These are phyloP conservation scores for Neofusicoccum parvum DNA, from an alignment of 2,329 filamentous ascomycete species.

Conservation along the genomic window DNA sequence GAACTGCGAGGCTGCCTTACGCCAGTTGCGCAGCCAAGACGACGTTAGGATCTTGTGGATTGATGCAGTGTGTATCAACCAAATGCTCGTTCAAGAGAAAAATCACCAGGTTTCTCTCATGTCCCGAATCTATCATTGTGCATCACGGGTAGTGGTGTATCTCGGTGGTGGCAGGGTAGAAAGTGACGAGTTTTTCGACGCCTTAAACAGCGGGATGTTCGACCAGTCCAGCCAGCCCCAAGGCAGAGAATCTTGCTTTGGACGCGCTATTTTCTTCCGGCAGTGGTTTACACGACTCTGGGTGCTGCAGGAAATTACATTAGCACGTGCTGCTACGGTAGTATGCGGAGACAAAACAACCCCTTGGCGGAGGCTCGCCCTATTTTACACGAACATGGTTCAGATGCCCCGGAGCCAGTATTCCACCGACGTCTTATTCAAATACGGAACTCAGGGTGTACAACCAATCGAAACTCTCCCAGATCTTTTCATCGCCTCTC, in stretches of 20 bases:
- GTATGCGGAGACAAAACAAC: neutral
- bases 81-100: neutral
- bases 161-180: neutral
- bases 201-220: neutral
- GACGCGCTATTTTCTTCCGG: neutral
- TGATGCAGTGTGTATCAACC: neutral
- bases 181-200: neutral
- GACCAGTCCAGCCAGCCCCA: too few relatives aligned
- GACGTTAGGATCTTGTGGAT: neutral
- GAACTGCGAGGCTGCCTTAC: slow-evolving; percentile 24
- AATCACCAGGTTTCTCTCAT: neutral
- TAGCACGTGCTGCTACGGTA: neutral
- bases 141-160: neutral
- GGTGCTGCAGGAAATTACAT: neutral
- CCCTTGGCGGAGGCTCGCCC: neutral
- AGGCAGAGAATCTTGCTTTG: too few relatives aligned
- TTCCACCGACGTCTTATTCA: too few relatives aligned
- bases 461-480: too few relatives aligned
- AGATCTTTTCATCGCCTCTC: too few relatives aligned
- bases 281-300: neutral
- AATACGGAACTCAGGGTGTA: too few relatives aligned
- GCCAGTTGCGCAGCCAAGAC: neutral
- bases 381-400: neutral
- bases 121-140: neutral
- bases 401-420: too few relatives aligned